These are phyloP conservation scores for Exophiala aquamarina DNA, from an alignment of 2,329 filamentous ascomycete species.

Conservation along the genomic window DNA sequence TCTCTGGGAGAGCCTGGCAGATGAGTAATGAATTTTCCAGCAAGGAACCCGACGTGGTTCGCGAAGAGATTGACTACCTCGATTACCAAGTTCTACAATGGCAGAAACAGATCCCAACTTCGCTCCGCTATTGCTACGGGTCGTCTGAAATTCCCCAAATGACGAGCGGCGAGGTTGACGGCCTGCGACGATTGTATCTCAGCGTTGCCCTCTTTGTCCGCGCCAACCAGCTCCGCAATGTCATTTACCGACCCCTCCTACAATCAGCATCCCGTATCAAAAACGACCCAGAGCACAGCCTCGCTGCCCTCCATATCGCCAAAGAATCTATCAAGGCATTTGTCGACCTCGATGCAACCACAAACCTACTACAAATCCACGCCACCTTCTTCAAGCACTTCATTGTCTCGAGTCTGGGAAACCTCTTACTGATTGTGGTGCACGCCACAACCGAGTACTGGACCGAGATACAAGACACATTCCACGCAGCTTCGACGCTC, in stretches of 20 bases:
- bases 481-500: no score
- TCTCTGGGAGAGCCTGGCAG: constrained; percentile 14
- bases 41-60: constrained; percentile 49
- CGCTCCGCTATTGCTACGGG: constrained; percentile 3
- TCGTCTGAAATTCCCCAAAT: no score
- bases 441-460: no score
- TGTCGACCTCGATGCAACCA: constrained; percentile 2
- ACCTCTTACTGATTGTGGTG: no score
- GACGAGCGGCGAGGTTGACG: no score
- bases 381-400: constrained; percentile 5
- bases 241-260: constrained; percentile 13
- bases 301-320: constrained; percentile 1
- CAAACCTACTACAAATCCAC: constrained; percentile 1
- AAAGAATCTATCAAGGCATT: constrained; percentile 3
- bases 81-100: constrained; percentile 12
- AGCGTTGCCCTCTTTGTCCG: constrained; percentile 8
- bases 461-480: no score
- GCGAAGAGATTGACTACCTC: constrained; percentile 66
- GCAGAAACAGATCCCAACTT: constrained; percentile 8
- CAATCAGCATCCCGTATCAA: constrained; percentile 4
- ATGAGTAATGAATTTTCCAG: constrained; percentile 6
- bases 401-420: no score
- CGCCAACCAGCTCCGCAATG: constrained; percentile 8
- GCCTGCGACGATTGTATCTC: constrained; percentile 8
- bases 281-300: background rate